Base-by-base conservation (phyloP, 2,329 filamentous ascomycete species). In the Fusarium sp. region DNA sequence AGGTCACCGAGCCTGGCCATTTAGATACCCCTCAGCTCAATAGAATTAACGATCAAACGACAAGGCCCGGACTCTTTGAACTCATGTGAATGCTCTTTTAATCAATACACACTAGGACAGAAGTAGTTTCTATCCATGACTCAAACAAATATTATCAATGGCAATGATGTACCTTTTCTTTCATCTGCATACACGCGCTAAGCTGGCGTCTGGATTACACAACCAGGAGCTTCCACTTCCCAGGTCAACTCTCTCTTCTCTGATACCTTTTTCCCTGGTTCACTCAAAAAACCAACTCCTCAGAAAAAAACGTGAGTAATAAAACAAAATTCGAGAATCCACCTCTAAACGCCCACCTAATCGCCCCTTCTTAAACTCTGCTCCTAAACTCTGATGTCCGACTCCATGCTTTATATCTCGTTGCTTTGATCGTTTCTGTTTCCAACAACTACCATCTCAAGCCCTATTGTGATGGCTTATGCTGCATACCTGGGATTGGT, bases 401-500 rank as follows among this genome's bases (percentile, higher is more conserved):
- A 19, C 25, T 45, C 44, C 27, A 46, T 40, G 35, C 46, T 33
- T 37, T 46, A 22, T 43, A 46, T 47, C 49, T 46, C 40, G n/a
- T 70, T 54, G 50, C 35, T 54, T 25, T 58, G 47, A 25, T 37
- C 30, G 33, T 43, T 39, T 41, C 39, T 40, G 40, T 32, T 48
- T 54, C 62, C 60, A 67, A 67, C 44, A 49, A 32, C 23, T 33
- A 19, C 32, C 44, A 51, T 22, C 22, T 45, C 23, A 10, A 20
- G n/a, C 2, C 46, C 55, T 62, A 74, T 53, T 65, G 60, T n/a
- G 71, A 75, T 35, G 71, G 68, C 52, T 75, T 75, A 50, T 56
- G 74, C 61, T 76, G 76, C 61, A 78, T 75, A 22, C 79, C 79
- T 8, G 81, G 81, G 46, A 82, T 81, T 17, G 78, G 75, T 6